Conservation (phyloP, 176 grass and related monocot genomes). For the Carex myosuroides region DNA sequence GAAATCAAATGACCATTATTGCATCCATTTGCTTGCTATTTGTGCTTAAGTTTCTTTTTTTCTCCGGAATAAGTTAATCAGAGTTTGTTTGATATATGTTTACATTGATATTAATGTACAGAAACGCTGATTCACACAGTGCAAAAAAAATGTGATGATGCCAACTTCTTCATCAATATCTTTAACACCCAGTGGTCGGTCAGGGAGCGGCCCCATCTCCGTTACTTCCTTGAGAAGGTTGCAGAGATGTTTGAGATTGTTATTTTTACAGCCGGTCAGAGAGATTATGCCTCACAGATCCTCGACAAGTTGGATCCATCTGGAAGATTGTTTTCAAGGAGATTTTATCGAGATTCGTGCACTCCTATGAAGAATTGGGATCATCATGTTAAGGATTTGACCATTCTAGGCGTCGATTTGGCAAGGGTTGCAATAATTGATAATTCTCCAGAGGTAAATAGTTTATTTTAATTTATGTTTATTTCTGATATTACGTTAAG, state of each 20-base stretch:
- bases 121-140: conserved; percentile 89
- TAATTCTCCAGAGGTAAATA: conserved; percentile 73
- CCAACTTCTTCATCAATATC: conserved; percentile 50
- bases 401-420: conserved; percentile 66
- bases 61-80: neutral
- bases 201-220: conserved; percentile 63
- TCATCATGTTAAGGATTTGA: conserved; percentile 68
- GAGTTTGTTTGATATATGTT: conserved; percentile 20
- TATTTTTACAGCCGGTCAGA: conserved; percentile 88
- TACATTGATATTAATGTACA: conserved; percentile 6
- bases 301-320: conserved; percentile 82
- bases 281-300: conserved; percentile 66
- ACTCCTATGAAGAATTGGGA: conserved; percentile 49
- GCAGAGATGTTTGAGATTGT: conserved; percentile 75
- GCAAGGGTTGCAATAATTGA: conserved; percentile 79
- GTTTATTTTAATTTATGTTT: neutral
- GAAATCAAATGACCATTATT: neutral
- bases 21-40: neutral
- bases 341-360: conserved; percentile 79
- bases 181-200: conserved; percentile 60
- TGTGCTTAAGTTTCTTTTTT: too few species aligned
- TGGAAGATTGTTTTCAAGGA: conserved; percentile 56
- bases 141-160: conserved; percentile 43
- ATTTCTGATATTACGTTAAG: neutral
- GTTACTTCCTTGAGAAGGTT: conserved; percentile 69